Evolutionary conservation across 1,284 basidiomycete species (phyloP), one percentile per base, ranked within the genome.

Genomic region (Malassezia yamatoensis): DNA sequence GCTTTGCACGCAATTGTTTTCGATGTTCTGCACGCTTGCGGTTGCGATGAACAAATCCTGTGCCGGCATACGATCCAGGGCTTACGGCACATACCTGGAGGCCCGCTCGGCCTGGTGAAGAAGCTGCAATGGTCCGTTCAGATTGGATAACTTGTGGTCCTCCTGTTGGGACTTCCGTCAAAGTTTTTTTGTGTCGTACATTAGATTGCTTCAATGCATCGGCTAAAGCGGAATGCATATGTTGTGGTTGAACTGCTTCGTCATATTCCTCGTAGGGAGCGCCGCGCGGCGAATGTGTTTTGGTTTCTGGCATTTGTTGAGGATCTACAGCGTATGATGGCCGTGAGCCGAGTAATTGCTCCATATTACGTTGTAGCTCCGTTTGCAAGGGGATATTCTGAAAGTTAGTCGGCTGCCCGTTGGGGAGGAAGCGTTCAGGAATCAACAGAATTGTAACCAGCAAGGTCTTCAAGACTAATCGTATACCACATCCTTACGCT

Each of bases 401-500:
- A 41, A 15, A 16, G 39, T 51, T 18, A 50, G 53, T 29, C 7
- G 24, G 3, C 16, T 43, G 45, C 37, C 35, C 38, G 15, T 0
- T 16, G 10, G 13, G 18, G 7, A 4, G 21, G 38, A 24, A 15
- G 43, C 36, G 53, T 45, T 59, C 54, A 54, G 49, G 37, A 12
- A 37, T n/a, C 13, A 16, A 16, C 13, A 16, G 10, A 32, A 35
- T 6, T 56, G 36, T 50, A 54, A 54, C 52, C 49, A 47, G 35
- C 9, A n/a, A 42, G 39, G 68, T 70, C 68, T 68, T 68, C 68
- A 70, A 70, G 68, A 70, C 68, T 70, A 70, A 70, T 68, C 68
- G 68, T 64, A 54, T 62, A 44, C 33, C 49, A 61, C 68, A 66
- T 66, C 66, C 59, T 63, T 39, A 44, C 43, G 41, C 29, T 16